phyloP scores from a whole-genome alignment of 2,329 filamentous ascomycete genomes.

The Penicillium hordei region DNA sequence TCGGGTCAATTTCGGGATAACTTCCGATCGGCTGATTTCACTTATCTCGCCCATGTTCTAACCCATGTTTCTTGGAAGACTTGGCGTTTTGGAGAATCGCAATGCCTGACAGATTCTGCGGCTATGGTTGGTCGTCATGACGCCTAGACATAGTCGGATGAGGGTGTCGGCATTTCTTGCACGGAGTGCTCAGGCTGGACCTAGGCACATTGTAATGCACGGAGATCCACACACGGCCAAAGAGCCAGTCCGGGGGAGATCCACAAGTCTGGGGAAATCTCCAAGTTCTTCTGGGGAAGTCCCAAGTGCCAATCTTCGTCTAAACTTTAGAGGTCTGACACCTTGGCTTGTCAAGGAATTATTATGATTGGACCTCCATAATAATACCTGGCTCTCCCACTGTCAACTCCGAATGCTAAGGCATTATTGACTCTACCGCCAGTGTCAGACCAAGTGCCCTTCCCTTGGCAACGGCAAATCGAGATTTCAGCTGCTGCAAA shows the following conservation, averaged over 20 bases:
- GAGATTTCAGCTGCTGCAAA: neutral
- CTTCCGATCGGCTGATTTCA: neutral
- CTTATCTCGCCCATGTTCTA: neutral
- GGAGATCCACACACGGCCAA: neutral
- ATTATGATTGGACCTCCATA: neutral
- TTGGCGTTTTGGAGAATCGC: neutral
- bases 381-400: neutral
- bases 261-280: conserved; percentile 13
- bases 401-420: neutral
- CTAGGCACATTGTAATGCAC: too few relatives aligned
- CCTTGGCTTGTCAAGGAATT: neutral
- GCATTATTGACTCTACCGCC: neutral
- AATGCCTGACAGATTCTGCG: neutral
- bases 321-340: neutral
- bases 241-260: neutral
- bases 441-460: neutral
- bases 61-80: neutral
- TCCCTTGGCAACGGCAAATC: conserved; percentile 16
- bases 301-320: neutral
- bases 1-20: neutral
- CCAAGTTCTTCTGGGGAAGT: conserved; percentile 3
- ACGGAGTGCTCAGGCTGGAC: neutral
- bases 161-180: neutral
- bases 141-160: neutral
- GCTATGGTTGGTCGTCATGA: neutral